Base-by-base conservation (phyloP, 805 yeast genomes). In the Myxozyma mucilagina region DNA sequence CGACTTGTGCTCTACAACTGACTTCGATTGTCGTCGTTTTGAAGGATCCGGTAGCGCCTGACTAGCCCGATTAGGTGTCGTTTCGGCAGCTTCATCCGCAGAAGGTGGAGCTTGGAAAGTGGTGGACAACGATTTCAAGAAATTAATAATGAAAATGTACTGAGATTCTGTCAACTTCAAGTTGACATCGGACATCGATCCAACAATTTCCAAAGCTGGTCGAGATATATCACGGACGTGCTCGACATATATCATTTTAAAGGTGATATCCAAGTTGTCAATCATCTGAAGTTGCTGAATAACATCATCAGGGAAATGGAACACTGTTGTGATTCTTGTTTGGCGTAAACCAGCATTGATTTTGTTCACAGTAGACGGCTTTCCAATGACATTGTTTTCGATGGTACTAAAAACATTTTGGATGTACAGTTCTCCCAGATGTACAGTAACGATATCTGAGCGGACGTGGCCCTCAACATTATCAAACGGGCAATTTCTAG, bases 361-460 rank as follows among this genome's bases (percentile, higher is more conserved):
- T 6, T 79, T 70, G 69, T 90, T 91, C 24, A 83, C 74, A 10
- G 77, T 67, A 13, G 59, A 62, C 1, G 63, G 47, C 5, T 53
- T 61, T 1, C 64, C 69, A 0, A 47, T 57, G 0, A 59, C 69
- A 0, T 69, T 72, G 1, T 64, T 68, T 7, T 68, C 69, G 1
- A 70, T 69, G 10, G 71, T 67, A 2, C 70, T 69, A 70, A 89
- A 91, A 10, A 73, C 73, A 72, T 92, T 94, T 3, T 79, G 75
- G 16, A 91, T 83, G 66, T 81, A 86, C 9, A 94, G 75, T 70
- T 93, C 97, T 65, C 99, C 99, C 53, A 92, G 78, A 67, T 89
- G 84, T 16, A 87, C 83, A 0, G 87, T 84, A 38, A 93, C 71
- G 18, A 81, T 75, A 69, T 93, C 93, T 68, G 81, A 84, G 10